Percentiles rank a stretch among this genome's conserved stretches.
These are phyloP conservation scores for Aureobasidium mangrovei DNA, from an alignment of 2,329 filamentous ascomycete species.

Conservation along the genomic window DNA sequence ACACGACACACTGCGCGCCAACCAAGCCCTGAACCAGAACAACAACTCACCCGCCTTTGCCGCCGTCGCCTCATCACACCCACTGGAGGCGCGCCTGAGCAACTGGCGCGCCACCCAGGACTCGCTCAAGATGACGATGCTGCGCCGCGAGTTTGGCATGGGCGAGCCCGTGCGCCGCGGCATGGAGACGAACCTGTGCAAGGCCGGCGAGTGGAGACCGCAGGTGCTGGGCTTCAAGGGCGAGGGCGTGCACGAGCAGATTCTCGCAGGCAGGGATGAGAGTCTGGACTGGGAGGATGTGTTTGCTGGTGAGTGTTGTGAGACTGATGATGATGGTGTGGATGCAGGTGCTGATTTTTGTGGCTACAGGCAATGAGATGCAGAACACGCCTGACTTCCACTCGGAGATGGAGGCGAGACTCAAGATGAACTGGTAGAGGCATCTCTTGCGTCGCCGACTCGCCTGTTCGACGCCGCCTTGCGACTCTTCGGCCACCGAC, in stretches of 20 bases:
- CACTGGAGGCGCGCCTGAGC: slow-evolving; percentile 81
- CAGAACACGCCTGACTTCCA: slow-evolving; percentile 66
- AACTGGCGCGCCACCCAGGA: slow-evolving; percentile 90
- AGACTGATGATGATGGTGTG: slow-evolving; percentile 14
- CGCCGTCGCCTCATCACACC: slow-evolving; percentile 62
- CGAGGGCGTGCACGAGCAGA: slow-evolving; percentile 76
- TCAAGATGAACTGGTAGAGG: slow-evolving; percentile 60
- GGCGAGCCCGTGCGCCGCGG: slow-evolving; percentile 84
- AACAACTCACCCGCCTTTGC: slow-evolving; percentile 21
- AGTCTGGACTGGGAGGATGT: slow-evolving; percentile 90
- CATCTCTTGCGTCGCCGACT: too few relatives aligned
- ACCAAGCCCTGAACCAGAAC: slow-evolving; percentile 53
- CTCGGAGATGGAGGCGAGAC: slow-evolving; percentile 86
- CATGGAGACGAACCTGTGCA: slow-evolving; percentile 90
- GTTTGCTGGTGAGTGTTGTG: slow-evolving; percentile 52
- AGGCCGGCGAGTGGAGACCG: slow-evolving; percentile 72
- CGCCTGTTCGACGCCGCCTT: too few relatives aligned
- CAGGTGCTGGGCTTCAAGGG: slow-evolving; percentile 45
- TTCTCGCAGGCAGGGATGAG: slow-evolving; percentile 69
- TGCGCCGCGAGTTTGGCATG: slow-evolving; percentile 82
- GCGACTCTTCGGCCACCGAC: too few relatives aligned
- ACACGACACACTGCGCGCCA: slow-evolving; percentile 84
- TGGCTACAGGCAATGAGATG: slow-evolving; percentile 53
- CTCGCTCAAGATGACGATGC: slow-evolving; percentile 73
- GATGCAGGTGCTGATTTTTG: not conserved